phyloP scores from a whole-genome alignment of 768 basidiomycete genomes.

The Leucocoprinus birnbaumii region DNA sequence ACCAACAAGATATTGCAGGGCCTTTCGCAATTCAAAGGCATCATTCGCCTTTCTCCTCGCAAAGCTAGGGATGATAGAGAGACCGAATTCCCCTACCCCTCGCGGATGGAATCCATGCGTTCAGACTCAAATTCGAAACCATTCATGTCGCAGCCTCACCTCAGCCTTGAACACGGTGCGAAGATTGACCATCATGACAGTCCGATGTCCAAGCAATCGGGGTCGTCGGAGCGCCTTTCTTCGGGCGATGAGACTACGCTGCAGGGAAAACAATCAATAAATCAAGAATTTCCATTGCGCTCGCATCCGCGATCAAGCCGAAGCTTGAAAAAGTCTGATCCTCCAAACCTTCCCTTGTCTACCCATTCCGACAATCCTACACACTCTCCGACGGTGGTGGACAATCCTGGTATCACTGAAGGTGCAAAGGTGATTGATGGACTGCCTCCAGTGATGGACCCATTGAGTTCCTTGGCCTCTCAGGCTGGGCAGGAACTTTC shows the following conservation, averaged over 20 bases:
- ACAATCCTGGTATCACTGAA: not conserved
- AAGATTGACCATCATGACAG: slow-evolving; percentile 9
- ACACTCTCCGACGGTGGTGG: not conserved
- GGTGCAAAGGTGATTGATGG: not conserved
- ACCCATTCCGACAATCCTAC: not conserved
- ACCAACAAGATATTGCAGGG: slow-evolving; percentile 37
- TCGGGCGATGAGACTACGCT: slow-evolving; percentile 5
- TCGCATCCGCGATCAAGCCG: slow-evolving; percentile 1
- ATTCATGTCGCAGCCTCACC: slow-evolving; percentile 44
- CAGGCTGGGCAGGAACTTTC: not conserved
- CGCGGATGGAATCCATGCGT: slow-evolving; percentile 6
- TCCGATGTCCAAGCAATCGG: slow-evolving; percentile 22
- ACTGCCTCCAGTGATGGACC: not conserved
- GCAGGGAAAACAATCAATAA: not conserved
- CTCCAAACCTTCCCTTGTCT: not conserved
- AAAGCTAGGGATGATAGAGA: slow-evolving; percentile 23
- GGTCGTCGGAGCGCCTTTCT: slow-evolving; percentile 11
- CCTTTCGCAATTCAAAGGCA: slow-evolving; percentile 32
- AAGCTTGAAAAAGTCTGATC: slow-evolving; percentile 6
- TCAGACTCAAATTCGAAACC: slow-evolving; percentile 28
- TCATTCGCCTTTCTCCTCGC: slow-evolving; percentile 27
- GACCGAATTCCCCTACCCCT: slow-evolving; percentile 17
- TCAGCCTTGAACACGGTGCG: slow-evolving; percentile 19
- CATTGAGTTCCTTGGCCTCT: not conserved
- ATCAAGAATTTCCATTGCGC: slow-evolving; percentile 6